phyloP scores from a whole-genome alignment of 371 early-diverging fungal species.

The Mortierella sp. region DNA sequence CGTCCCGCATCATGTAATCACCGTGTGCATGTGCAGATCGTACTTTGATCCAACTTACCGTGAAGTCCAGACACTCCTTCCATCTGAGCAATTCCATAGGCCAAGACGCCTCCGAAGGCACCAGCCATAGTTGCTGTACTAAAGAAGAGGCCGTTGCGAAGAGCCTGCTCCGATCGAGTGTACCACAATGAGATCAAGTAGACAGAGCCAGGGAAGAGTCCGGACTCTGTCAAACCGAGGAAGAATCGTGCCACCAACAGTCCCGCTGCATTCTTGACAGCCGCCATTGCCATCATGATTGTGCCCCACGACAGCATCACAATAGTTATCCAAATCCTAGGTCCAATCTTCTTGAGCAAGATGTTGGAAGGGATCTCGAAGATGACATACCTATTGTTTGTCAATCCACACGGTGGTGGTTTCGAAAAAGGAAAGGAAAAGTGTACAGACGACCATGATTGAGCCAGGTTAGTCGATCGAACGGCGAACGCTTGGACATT shows the following conservation, averaged over 20 bases:
- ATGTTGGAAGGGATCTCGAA: slow-evolving; percentile 81
- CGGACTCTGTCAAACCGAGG: slow-evolving; percentile 76
- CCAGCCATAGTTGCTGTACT: slow-evolving; percentile 79
- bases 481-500: too few relatives aligned
- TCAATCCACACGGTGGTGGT: background rate
- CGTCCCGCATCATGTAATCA: too few relatives aligned
- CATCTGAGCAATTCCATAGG: slow-evolving; percentile 70
- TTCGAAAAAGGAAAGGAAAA: background rate
- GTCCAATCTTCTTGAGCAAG: slow-evolving; percentile 71
- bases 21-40: too few relatives aligned
- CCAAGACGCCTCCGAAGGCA: slow-evolving; percentile 77
- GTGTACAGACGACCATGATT: too few relatives aligned
- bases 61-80: slow-evolving; percentile 61
- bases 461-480: too few relatives aligned
- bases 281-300: slow-evolving; percentile 70
- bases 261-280: slow-evolving; percentile 59
- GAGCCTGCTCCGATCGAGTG: slow-evolving; percentile 68
- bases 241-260: slow-evolving; percentile 72
- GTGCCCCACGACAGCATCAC: slow-evolving; percentile 76
- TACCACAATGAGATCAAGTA: slow-evolving; percentile 79
- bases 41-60: too few relatives aligned
- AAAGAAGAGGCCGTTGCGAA: slow-evolving; percentile 79
- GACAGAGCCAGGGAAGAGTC: slow-evolving; percentile 82
- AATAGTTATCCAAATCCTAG: slow-evolving; percentile 80
- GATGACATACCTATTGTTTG: slow-evolving; percentile 56